Evolutionary conservation across 2,329 filamentous ascomycete genomes (phyloP).

Genomic region (Blastomyces gilchristii): DNA sequence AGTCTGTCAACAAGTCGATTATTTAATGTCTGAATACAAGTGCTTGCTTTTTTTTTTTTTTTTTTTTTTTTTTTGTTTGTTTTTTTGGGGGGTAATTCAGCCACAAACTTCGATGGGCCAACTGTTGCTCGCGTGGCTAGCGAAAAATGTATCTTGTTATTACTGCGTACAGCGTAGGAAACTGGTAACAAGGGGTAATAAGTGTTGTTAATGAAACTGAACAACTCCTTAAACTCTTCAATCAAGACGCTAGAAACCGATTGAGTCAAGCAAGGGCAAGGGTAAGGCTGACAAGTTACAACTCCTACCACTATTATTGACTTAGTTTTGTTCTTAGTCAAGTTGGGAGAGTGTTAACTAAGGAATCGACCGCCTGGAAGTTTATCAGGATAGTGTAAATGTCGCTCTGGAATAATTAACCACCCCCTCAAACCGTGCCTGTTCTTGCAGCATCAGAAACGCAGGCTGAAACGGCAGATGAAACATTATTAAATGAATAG

Average conservation of each 20-base stretch:
- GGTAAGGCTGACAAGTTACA: not conserved
- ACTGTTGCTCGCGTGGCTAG: not conserved
- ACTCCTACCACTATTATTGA: not conserved
- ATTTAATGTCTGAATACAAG: no score
- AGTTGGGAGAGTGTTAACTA: not conserved
- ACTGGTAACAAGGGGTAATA: not conserved
- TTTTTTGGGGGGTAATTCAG: not conserved
- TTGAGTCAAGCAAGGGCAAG: not conserved
- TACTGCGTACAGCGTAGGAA: not conserved
- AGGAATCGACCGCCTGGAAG: not conserved
- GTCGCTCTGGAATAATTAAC: not conserved
- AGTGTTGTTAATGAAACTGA: not conserved
- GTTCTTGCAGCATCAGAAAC: not conserved
- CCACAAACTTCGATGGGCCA: not conserved
- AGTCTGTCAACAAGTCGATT: no score
- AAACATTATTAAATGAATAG: not conserved
- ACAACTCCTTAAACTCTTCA: not conserved
- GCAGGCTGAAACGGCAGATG: not conserved
- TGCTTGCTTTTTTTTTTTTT: not conserved
- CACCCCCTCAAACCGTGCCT: not conserved
- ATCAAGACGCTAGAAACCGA: not conserved
- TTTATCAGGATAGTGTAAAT: not conserved
- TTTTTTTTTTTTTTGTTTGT: not conserved
- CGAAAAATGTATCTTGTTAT: not conserved
- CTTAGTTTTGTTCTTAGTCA: not conserved